phyloP scores from a whole-genome alignment of 1,284 basidiomycete species.

The Exobasidium cylindrosporum region DNA sequence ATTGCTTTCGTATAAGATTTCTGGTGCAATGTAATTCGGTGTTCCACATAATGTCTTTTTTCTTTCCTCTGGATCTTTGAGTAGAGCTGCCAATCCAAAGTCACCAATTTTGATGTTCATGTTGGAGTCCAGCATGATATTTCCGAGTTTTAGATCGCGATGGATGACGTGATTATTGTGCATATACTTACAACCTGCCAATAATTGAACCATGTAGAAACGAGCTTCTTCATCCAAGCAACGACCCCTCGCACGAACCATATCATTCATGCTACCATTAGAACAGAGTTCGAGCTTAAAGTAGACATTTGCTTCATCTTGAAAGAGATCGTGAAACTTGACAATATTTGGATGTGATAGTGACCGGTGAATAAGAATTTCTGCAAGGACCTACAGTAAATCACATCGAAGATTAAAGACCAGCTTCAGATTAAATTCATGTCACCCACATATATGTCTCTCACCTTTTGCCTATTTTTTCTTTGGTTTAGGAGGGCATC shows the following conservation, averaged over 20 bases:
- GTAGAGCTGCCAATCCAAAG: conserved; percentile 92
- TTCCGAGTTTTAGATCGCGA: conserved; percentile 72
- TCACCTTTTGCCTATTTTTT: conserved; percentile 56
- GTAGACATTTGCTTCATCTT: conserved; percentile 92
- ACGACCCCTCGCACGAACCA: conserved; percentile 79
- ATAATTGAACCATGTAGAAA: conserved; percentile 88
- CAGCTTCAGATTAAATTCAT: not conserved
- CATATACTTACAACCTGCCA: conserved; percentile 95
- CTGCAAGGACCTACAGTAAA: conserved; percentile 65
- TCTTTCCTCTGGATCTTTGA: conserved; percentile 90
- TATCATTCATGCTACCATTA: conserved; percentile 79
- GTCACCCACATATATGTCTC: conserved; percentile 18
- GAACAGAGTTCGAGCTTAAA: conserved; percentile 92
- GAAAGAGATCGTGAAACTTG: conserved; percentile 87
- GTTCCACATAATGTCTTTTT: conserved; percentile 96
- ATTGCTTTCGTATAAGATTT: conserved; percentile 76
- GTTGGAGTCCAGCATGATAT: conserved; percentile 83
- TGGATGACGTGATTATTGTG: conserved; percentile 80
- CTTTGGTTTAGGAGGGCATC: conserved; percentile 54
- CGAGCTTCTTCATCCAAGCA: conserved; percentile 90
- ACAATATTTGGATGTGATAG: conserved; percentile 91
- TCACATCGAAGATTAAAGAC: conserved; percentile 56
- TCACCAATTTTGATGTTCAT: conserved; percentile 98
- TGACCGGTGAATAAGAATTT: conserved; percentile 95
- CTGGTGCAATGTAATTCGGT: conserved; percentile 97